phyloP scores from a whole-genome alignment of 2,329 filamentous ascomycete genomes.

The Fusarium sacchari region DNA sequence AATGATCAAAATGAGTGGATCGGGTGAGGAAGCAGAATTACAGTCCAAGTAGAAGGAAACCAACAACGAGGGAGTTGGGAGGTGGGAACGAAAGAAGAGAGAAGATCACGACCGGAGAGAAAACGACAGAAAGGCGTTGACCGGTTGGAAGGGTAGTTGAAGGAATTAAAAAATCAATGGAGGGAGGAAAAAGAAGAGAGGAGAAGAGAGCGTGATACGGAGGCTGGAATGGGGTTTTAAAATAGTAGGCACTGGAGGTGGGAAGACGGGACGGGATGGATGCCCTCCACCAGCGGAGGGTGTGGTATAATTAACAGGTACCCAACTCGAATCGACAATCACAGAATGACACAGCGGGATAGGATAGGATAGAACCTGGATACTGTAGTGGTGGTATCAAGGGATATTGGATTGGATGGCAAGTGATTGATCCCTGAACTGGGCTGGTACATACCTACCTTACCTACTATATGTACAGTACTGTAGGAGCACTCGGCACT shows the following conservation, averaged over 20 bases:
- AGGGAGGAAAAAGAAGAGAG: conserved; percentile 34
- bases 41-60: conserved; percentile 40
- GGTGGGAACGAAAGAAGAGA: conserved; percentile 42
- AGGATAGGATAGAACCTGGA: background rate
- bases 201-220: conserved; percentile 27
- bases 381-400: conserved; percentile 8
- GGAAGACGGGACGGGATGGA: background rate
- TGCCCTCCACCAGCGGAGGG: background rate
- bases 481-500: conserved; percentile 2
- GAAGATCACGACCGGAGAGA: conserved; percentile 22
- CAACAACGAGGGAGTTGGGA: conserved; percentile 53
- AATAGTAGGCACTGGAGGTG: conserved; percentile 2
- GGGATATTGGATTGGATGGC: conserved; percentile 31
- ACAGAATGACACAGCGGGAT: background rate
- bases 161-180: conserved; percentile 21
- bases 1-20: conserved; percentile 35
- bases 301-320: background rate
- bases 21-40: conserved; percentile 35
- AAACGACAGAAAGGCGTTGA: conserved; percentile 26
- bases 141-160: conserved; percentile 33
- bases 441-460: no score
- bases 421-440: background rate
- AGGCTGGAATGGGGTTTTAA: conserved; percentile 43
- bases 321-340: conserved; percentile 6
- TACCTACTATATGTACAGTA: no score